Evolutionary conservation across 23 red algal genomes (phyloP).

Genomic region (Agarophyton chilense): DNA sequence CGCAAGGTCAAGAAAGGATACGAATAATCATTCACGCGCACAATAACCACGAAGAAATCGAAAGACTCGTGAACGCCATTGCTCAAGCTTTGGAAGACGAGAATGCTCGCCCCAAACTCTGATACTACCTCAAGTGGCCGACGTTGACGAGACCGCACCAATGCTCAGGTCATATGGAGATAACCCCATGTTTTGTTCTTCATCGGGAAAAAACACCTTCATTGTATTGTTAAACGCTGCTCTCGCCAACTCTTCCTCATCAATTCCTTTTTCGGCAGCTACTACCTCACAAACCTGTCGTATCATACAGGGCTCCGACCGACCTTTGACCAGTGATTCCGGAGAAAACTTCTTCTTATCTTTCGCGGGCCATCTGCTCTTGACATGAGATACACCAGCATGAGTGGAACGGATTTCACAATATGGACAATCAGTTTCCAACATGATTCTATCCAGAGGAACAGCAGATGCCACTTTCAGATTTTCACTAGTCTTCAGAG

Average conservation of each 20-base stretch:
- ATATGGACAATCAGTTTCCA: slow-evolving; percentile 97
- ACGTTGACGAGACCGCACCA: neutral
- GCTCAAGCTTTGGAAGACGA: slow-evolving; percentile 18
- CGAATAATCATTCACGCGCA: slow-evolving; percentile 88
- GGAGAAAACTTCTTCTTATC: slow-evolving; percentile 89
- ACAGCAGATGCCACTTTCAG: slow-evolving; percentile 64
- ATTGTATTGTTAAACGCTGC: slow-evolving; percentile 85
- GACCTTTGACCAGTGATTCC: slow-evolving; percentile 79
- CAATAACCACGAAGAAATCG: slow-evolving; percentile 79
- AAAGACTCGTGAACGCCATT: slow-evolving; percentile 61
- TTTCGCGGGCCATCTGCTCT: slow-evolving; percentile 73
- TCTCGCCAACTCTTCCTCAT: slow-evolving; percentile 61
- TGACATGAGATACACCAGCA: slow-evolving; percentile 67
- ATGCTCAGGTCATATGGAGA: slow-evolving; percentile 67
- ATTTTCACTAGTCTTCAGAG: slow-evolving; percentile 93
- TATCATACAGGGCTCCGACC: slow-evolving; percentile 91
- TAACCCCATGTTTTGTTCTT: slow-evolving; percentile 66
- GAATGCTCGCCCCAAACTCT: slow-evolving; percentile 7
- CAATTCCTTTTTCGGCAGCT: slow-evolving; percentile 69
- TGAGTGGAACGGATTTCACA: slow-evolving; percentile 92
- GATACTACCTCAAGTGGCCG: neutral
- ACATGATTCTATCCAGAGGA: slow-evolving; percentile 91
- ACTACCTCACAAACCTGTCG: slow-evolving; percentile 89
- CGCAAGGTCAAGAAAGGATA: slow-evolving; percentile 82
- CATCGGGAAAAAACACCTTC: slow-evolving; percentile 73